phyloP scores from a whole-genome alignment of 169 alveolate species.

The Eimeria maxima region DNA sequence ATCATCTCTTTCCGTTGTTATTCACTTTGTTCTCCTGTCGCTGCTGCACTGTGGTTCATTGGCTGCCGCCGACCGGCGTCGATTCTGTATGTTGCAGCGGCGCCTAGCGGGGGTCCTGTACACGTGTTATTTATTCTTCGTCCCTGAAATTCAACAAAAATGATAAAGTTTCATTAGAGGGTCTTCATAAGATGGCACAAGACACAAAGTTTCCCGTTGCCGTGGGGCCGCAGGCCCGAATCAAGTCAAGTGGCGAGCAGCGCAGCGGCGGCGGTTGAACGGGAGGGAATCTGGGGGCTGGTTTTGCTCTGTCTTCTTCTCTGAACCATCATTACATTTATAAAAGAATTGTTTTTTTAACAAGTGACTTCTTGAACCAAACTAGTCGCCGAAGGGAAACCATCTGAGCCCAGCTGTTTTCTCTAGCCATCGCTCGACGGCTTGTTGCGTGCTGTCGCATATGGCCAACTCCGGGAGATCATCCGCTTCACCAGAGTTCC shows the following conservation, averaged over 20 bases:
- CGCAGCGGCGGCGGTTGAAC: background rate
- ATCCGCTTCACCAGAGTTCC: background rate
- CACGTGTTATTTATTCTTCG: background rate
- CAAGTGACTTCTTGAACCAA: background rate
- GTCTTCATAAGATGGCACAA: background rate
- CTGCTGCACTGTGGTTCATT: constrained; percentile 24
- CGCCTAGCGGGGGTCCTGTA: background rate
- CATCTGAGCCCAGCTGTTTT: background rate
- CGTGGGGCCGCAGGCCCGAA: constrained; percentile 27
- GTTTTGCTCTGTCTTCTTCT: background rate
- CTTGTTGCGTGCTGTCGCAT: background rate
- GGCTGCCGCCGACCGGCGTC: constrained; percentile 25
- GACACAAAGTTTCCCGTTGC: background rate
- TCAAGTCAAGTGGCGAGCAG: background rate
- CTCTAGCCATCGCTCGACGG: background rate
- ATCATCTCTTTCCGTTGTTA: background rate
- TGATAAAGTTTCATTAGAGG: background rate
- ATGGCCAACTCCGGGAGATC: background rate
- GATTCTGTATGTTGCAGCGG: background rate
- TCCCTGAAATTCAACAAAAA: background rate
- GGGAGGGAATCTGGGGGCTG: background rate
- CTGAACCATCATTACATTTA: background rate
- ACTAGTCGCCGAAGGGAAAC: background rate
- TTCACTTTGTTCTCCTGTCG: background rate
- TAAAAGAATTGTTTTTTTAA: background rate